phyloP scores from a whole-genome alignment of 78 protist species.

The Tieghemostelium lacteum region DNA sequence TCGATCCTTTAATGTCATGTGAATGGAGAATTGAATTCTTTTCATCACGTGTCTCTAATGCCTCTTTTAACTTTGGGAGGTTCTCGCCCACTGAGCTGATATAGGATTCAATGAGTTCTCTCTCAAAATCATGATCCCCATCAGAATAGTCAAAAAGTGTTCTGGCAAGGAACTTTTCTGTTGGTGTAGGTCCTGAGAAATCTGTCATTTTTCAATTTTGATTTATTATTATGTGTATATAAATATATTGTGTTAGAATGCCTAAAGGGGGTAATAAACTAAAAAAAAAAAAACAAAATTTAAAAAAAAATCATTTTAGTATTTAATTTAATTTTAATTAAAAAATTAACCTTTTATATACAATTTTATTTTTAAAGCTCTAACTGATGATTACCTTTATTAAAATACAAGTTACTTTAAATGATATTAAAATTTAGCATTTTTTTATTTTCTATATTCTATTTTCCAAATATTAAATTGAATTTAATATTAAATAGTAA shows the following conservation, averaged over 20 bases:
- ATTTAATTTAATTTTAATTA: too few species aligned
- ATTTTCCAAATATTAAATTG: too few species aligned
- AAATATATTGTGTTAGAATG: background rate
- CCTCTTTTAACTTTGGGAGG: constrained; percentile 22
- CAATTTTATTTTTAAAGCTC: background rate
- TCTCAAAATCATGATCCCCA: constrained; percentile 49
- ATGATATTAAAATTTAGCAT: too few species aligned
- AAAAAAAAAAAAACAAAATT: constrained; percentile 7
- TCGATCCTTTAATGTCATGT: constrained; percentile 64
- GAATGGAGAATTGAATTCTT: constrained; percentile 57
- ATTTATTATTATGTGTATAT: background rate
- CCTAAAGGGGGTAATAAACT: background rate
- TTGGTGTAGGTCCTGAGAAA: constrained; percentile 70
- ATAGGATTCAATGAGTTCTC: constrained; percentile 32
- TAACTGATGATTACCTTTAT: background rate
- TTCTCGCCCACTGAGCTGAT: constrained; percentile 45
- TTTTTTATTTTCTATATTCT: too few species aligned
- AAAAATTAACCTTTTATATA: too few species aligned
- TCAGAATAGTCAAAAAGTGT: constrained; percentile 46
- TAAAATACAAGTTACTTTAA: too few species aligned
- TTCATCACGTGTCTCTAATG: background rate
- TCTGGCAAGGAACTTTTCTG: constrained; percentile 9
- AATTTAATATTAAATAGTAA: too few species aligned
- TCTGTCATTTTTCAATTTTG: constrained; percentile 16
- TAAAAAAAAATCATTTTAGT: background rate